Percentiles rank a stretch among this genome's conserved stretches.
phyloP scores from a whole-genome alignment of 2,329 filamentous ascomycete genomes.

The Mycosphaerella arachidis region DNA sequence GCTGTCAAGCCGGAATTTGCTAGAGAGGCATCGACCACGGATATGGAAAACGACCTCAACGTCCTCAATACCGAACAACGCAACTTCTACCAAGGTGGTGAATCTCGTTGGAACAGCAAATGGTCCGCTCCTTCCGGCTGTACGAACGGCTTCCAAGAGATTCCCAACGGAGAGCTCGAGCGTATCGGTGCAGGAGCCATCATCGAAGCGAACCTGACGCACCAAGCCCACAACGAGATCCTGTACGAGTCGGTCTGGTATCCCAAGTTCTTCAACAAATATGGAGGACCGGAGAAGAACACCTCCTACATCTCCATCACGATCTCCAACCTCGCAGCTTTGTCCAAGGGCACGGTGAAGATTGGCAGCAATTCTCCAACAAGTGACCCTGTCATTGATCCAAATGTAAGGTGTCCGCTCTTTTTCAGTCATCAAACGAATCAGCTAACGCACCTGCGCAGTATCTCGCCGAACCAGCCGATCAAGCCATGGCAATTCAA shows the following conservation, averaged over 20 bases:
- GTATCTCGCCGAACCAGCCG: constrained; percentile 17
- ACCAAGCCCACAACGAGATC: constrained; percentile 18
- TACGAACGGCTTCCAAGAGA: constrained; percentile 18
- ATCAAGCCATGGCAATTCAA: constrained; percentile 18
- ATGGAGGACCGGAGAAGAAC: constrained; percentile 8
- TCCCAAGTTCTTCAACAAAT: constrained; percentile 9
- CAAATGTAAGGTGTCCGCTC: constrained; percentile 7
- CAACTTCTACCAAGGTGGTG: constrained; percentile 9
- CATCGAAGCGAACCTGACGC: constrained; percentile 4
- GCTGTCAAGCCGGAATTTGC: constrained; percentile 24
- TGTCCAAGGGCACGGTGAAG: constrained; percentile 7
- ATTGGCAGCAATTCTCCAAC: constrained; percentile 3
- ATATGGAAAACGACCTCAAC: constrained; percentile 13
- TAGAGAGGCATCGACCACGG: constrained; percentile 7
- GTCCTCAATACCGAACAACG: constrained; percentile 13
- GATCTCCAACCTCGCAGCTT: constrained; percentile 7
- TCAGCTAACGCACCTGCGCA: background rate
- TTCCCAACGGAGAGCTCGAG: constrained; percentile 11
- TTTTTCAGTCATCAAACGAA: background rate
- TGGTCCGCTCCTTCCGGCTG: constrained; percentile 17
- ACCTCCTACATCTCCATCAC: constrained; percentile 13
- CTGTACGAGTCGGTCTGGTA: constrained; percentile 17
- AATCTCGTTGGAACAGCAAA: constrained; percentile 11
- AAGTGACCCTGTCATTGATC: constrained; percentile 12
- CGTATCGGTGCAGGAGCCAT: constrained; percentile 13